These are phyloP conservation scores for Dorcoceras hygrometricum DNA, from an alignment of 257 asterid species.

Conservation along the genomic window DNA sequence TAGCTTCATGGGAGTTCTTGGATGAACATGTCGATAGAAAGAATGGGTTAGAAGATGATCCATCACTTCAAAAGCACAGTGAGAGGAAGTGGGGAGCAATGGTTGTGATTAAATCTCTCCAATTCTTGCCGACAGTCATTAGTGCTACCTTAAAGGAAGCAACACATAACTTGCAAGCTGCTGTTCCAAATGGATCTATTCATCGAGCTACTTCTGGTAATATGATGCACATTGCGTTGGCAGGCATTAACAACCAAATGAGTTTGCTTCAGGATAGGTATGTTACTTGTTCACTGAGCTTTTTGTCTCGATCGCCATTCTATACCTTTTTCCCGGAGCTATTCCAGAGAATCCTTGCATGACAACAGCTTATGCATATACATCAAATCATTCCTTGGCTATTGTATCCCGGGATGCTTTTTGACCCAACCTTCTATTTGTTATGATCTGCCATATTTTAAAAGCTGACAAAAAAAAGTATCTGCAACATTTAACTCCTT, in stretches of 20 bases:
- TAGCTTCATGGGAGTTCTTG: conserved; percentile 92
- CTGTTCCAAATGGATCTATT: conserved; percentile 32
- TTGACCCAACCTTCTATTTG: conserved; percentile 11
- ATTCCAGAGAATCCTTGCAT: neutral
- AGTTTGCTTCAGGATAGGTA: conserved; percentile 97
- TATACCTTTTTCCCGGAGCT: neutral
- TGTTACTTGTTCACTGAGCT: neutral
- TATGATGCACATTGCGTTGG: conserved; percentile 97
- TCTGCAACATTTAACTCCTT: conserved; percentile 12
- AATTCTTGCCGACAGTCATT: conserved; percentile 73
- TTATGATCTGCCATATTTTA: neutral
- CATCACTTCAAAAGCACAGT: conserved; percentile 46
- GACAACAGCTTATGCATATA: neutral
- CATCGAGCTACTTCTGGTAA: conserved; percentile 49
- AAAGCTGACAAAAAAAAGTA: neutral
- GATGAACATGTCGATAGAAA: conserved; percentile 72
- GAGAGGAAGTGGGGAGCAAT: conserved; percentile 94
- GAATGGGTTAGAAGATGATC: conserved; percentile 42
- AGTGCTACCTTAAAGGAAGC: conserved; percentile 88
- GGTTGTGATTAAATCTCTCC: conserved; percentile 91
- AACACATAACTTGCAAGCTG: conserved; percentile 46
- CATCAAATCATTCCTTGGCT: neutral
- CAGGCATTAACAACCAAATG: conserved; percentile 95
- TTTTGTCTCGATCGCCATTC: neutral
- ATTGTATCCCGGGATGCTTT: neutral